phyloP scores from a whole-genome alignment of 2,329 filamentous ascomycete genomes.

The Diaporthe sp. region DNA sequence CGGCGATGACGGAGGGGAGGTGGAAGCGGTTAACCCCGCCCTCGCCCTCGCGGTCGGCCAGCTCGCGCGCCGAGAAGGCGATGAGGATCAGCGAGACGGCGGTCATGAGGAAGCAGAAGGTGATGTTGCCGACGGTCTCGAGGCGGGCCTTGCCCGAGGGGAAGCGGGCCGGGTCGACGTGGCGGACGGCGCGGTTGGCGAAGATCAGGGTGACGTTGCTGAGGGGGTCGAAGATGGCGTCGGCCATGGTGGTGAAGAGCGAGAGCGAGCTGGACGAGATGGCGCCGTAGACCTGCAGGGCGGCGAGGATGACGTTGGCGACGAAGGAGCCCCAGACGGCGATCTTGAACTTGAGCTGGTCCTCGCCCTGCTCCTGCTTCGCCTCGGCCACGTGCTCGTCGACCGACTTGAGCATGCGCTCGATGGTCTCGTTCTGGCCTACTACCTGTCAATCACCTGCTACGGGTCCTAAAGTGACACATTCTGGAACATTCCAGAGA shows the following conservation, averaged over 20 bases:
- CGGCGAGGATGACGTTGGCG: conserved; percentile 84
- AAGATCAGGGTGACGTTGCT: conserved; percentile 90
- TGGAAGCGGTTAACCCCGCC: conserved; percentile 76
- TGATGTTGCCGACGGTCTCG: conserved; percentile 95
- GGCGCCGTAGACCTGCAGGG: conserved; percentile 90
- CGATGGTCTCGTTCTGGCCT: conserved; percentile 95
- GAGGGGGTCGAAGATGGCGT: conserved; percentile 92
- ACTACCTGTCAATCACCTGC: too few relatives aligned
- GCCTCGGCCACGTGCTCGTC: conserved; percentile 90
- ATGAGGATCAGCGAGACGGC: conserved; percentile 93
- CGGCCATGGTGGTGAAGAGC: conserved; percentile 97
- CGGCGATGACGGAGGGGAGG: conserved; percentile 86
- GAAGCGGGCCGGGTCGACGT: conserved; percentile 87
- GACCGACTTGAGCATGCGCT: conserved; percentile 90
- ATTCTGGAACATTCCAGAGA: too few relatives aligned
- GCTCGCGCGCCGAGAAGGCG: conserved; percentile 83
- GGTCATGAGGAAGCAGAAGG: conserved; percentile 97
- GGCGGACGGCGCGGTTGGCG: conserved; percentile 87
- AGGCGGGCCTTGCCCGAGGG: conserved; percentile 94
- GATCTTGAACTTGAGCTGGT: conserved; percentile 81
- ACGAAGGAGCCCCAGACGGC: conserved; percentile 76
- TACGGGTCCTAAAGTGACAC: too few relatives aligned
- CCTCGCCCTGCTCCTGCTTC: conserved; percentile 82
- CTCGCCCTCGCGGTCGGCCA: conserved; percentile 64
- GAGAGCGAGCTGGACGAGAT: conserved; percentile 90